These are phyloP conservation scores for Diaporthe citrichinensis DNA, from an alignment of 2,329 filamentous ascomycete species.

Conservation along the genomic window DNA sequence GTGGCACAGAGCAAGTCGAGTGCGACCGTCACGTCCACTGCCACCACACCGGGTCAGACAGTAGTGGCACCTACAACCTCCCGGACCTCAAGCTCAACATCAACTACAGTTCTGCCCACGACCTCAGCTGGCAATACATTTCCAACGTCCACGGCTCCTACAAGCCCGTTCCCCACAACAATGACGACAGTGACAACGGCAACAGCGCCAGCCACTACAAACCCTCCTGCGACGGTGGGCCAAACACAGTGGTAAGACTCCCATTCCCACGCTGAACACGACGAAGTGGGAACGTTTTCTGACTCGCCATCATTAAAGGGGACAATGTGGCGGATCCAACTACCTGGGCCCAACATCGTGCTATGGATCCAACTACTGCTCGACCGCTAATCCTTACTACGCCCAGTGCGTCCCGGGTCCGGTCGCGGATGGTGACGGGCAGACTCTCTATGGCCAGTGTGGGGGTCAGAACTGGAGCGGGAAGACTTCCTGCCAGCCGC, in stretches of 20 bases:
- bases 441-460: constrained; percentile 14
- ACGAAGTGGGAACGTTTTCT: neutral
- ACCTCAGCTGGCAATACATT: neutral
- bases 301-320: neutral
- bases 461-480: neutral
- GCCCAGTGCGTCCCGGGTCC: constrained; percentile 1
- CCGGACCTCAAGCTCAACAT: neutral
- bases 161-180: neutral
- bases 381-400: neutral
- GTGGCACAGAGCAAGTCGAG: neutral
- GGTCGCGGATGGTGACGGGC: neutral
- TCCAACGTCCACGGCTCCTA: neutral
- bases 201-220: neutral
- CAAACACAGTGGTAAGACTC: constrained; percentile 5
- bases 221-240: neutral
- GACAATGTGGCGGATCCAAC: constrained; percentile 1
- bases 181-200: neutral
- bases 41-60: neutral
- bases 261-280: too few species aligned
- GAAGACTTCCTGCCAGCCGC: constrained; percentile 5
- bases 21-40: neutral
- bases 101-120: neutral
- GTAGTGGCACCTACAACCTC: neutral
- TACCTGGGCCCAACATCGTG: neutral
- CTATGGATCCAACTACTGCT: constrained; percentile 6